Base-by-base conservation (phyloP, 768 basidiomycete species). In the Auricularia cornea region DNA sequence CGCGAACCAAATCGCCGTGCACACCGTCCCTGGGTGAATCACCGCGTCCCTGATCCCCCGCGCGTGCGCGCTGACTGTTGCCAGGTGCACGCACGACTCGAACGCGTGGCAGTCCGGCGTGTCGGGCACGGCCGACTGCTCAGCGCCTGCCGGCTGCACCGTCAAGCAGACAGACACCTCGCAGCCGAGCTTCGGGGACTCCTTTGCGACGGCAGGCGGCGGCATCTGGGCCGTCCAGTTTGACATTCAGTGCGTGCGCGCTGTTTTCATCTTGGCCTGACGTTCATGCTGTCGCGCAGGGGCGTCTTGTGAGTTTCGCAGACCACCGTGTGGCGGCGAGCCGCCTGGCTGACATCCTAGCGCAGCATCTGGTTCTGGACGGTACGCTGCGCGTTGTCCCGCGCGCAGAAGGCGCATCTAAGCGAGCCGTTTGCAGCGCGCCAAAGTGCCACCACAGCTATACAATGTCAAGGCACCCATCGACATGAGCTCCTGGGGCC, bases 181-280 rank as follows among this genome's bases (percentile, higher is more conserved):
- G 59, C 62, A 67, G 3, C 67, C 68, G 14, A 81, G 80, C 62
- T 84, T 75, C 66, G 84, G 83, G 1, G 66, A 67, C 2, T 77
- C 71, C 1, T 85, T 85, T 67, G 80, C 81, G 8, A 60, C 72
- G 8, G 81, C 79, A 0, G 83, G 84, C n/a, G 85, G 85, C 5
- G 85, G 85, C 3, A 83, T 86, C 1, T 92, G 78, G 72, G 88
- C 88, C 2, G 80, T 86, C 3, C 87, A 89, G 67, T 85, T 89
- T 65, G 88, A 88, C 59, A 75, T 78, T 5, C 71, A 57, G 54
- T 57, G 26, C 54, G 54, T 57, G 5, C 26, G 11, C 28, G 26
- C 54, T 28, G 54, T 29, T 4, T 11, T 8, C 35, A 38, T 38
- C 35, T 14, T 14, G 16, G 35, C 35, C 35, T 38, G 35, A 38